phyloP scores from a whole-genome alignment of 2,329 filamentous ascomycete species.

The Emmonsiellopsis sp. region DNA sequence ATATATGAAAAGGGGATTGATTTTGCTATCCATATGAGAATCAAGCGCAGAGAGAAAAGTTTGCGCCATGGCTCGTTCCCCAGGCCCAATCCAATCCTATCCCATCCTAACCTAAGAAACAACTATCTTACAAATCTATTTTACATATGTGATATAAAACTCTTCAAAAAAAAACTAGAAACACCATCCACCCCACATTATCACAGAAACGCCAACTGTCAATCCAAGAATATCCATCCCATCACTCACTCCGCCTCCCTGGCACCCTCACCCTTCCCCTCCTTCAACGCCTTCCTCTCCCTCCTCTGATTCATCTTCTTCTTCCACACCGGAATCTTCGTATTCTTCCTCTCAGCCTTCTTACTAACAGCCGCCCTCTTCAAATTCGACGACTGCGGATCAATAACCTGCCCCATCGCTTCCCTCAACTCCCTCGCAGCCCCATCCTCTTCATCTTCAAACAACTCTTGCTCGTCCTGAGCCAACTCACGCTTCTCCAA shows the following conservation, averaged over 20 bases:
- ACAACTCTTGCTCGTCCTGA: conserved; percentile 12
- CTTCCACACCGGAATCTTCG: conserved; percentile 32
- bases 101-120: too few relatives aligned
- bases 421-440: neutral
- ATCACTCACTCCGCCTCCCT: neutral
- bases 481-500: conserved; percentile 18
- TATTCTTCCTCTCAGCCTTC: neutral
- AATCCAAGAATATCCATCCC: neutral
- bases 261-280: conserved; percentile 27
- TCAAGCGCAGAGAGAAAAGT: too few relatives aligned
- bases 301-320: conserved; percentile 37
- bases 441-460: conserved; percentile 11
- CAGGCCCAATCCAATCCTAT: too few relatives aligned
- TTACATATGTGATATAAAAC: too few relatives aligned
- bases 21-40: too few relatives aligned
- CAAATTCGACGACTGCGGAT: neutral
- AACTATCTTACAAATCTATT: too few relatives aligned
- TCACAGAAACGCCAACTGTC: too few relatives aligned
- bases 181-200: too few relatives aligned
- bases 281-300: conserved; percentile 32
- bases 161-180: too few relatives aligned
- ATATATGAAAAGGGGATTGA: too few relatives aligned
- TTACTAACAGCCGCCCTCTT: neutral
- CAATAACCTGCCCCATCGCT: neutral
- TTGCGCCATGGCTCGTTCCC: too few relatives aligned